These are phyloP conservation scores for Aphanomyces cochlioides DNA, from an alignment of 352 stramenopile genomes.

Conservation along the genomic window DNA sequence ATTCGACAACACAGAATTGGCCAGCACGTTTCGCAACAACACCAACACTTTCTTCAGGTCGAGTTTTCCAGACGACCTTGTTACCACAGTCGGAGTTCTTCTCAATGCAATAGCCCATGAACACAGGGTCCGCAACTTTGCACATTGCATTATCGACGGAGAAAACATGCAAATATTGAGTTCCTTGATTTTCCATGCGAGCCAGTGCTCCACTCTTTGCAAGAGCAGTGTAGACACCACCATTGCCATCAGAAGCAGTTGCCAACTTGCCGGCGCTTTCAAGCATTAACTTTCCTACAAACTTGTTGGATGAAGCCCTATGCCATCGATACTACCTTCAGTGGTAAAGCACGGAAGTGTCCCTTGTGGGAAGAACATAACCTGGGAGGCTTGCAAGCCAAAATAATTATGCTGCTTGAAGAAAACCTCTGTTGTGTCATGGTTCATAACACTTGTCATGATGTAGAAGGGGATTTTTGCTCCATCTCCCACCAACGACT, in stretches of 20 bases:
- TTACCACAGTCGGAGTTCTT: slow-evolving; percentile 93
- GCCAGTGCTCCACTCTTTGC: slow-evolving; percentile 82
- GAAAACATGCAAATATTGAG: slow-evolving; percentile 96
- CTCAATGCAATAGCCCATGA: slow-evolving; percentile 95
- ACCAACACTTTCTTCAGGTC: slow-evolving; percentile 91
- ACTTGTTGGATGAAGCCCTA: slow-evolving; percentile 33
- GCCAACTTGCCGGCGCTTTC: slow-evolving; percentile 80
- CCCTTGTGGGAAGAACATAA: slow-evolving; percentile 96
- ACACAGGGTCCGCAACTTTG: slow-evolving; percentile 92
- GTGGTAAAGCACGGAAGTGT: slow-evolving; percentile 91
- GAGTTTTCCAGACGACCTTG: slow-evolving; percentile 95
- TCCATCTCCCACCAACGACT: slow-evolving; percentile 38
- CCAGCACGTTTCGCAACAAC: slow-evolving; percentile 81
- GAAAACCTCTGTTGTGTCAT: slow-evolving; percentile 88
- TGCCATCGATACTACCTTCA: neutral
- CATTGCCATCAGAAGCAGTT: slow-evolving; percentile 97
- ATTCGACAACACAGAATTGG: slow-evolving; percentile 94
- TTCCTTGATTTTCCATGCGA: slow-evolving; percentile 75
- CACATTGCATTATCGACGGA: slow-evolving; percentile 98
- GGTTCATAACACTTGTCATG: slow-evolving; percentile 97
- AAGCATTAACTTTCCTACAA: slow-evolving; percentile 95
- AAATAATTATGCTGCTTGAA: slow-evolving; percentile 91
- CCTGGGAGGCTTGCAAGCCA: slow-evolving; percentile 78
- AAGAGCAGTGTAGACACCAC: slow-evolving; percentile 93
- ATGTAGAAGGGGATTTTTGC: slow-evolving; percentile 87